Evolutionary conservation across 768 basidiomycete genomes (phyloP).

Genomic region (Suillus subaureus): DNA sequence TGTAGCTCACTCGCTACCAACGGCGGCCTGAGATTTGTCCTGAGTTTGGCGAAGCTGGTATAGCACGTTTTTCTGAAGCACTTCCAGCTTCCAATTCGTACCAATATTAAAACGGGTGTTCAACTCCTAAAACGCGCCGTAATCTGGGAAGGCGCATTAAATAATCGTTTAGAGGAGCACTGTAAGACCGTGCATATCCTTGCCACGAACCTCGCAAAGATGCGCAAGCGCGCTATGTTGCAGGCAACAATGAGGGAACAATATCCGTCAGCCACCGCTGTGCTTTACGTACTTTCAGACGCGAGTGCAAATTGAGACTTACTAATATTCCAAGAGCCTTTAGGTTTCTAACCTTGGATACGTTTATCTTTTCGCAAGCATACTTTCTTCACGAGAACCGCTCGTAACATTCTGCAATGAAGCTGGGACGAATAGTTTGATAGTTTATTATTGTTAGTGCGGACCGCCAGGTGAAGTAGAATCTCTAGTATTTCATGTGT

Average conservation of each 20-base stretch:
- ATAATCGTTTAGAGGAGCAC: neutral
- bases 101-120: neutral
- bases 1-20: neutral
- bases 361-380: neutral
- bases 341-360: neutral
- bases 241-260: neutral
- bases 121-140: neutral
- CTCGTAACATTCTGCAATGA: neutral
- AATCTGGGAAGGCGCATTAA: neutral
- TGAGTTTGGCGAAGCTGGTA: neutral
- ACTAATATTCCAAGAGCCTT: neutral
- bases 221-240: neutral
- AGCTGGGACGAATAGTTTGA: too few species aligned
- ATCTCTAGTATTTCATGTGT: neutral
- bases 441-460: too few species aligned
- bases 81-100: neutral
- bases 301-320: neutral
- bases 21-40: neutral
- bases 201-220: neutral
- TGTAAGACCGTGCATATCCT: neutral
- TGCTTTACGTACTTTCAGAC: neutral
- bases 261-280: neutral
- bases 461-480: neutral
- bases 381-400: neutral
- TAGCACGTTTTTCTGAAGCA: neutral